phyloP scores from a whole-genome alignment of 2,329 filamentous ascomycete genomes.

The Alternaria arbusti region DNA sequence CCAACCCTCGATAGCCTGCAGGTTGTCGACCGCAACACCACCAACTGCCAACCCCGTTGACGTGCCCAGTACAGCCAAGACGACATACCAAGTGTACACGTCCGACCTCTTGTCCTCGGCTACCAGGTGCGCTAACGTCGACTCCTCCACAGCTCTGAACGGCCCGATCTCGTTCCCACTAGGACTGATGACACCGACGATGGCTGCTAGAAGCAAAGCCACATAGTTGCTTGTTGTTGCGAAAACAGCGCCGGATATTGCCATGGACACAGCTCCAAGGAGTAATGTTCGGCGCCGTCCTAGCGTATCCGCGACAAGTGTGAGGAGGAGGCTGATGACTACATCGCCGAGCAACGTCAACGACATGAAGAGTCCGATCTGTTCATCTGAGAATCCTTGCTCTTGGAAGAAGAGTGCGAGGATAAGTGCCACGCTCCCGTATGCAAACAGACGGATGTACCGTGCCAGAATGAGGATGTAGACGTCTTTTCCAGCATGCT shows the following conservation, averaged over 20 bases:
- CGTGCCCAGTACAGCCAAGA: slow-evolving; percentile 46
- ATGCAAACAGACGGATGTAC: slow-evolving; percentile 46
- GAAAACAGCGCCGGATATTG: slow-evolving; percentile 44
- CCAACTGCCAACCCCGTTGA: slow-evolving; percentile 42
- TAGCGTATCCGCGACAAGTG: slow-evolving; percentile 45
- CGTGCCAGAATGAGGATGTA: slow-evolving; percentile 47
- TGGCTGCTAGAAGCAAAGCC: slow-evolving; percentile 42
- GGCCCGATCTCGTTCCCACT: slow-evolving; percentile 51
- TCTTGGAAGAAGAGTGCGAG: slow-evolving; percentile 46
- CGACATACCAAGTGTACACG: slow-evolving; percentile 51
- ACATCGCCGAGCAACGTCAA: slow-evolving; percentile 50
- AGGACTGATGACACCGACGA: slow-evolving; percentile 49
- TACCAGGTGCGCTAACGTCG: slow-evolving; percentile 46
- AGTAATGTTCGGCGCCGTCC: slow-evolving; percentile 44
- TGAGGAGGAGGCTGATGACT: slow-evolving; percentile 44
- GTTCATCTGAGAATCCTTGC: slow-evolving; percentile 43
- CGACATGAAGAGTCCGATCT: slow-evolving; percentile 51
- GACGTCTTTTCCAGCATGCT: slow-evolving; percentile 34
- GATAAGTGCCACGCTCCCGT: slow-evolving; percentile 46
- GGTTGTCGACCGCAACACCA: slow-evolving; percentile 46
- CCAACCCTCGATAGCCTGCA: slow-evolving; percentile 44
- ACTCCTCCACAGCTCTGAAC: slow-evolving; percentile 50
- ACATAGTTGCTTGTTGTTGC: slow-evolving; percentile 40
- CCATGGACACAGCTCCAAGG: slow-evolving; percentile 45
- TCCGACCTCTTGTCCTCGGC: slow-evolving; percentile 38